phyloP scores from a whole-genome alignment of 2,329 filamentous ascomycete species.

The Penicillium fuscoglaucum region DNA sequence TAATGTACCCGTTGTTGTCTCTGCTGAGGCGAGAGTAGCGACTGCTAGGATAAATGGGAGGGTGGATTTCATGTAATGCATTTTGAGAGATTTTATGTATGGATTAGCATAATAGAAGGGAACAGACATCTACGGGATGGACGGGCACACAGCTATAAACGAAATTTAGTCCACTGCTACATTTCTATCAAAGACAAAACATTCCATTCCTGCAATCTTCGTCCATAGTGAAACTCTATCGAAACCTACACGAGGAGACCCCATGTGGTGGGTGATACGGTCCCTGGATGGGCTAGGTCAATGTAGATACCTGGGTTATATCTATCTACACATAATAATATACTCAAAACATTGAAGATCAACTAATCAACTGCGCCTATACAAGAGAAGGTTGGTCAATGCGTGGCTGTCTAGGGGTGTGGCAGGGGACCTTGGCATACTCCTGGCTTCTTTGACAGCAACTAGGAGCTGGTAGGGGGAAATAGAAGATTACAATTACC shows the following conservation, averaged over 20 bases:
- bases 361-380: neutral
- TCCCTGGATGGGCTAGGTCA: neutral
- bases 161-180: neutral
- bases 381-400: neutral
- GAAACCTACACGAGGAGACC: neutral
- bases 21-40: neutral
- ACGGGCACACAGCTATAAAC: neutral
- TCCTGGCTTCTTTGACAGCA: neutral
- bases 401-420: neutral
- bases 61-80: neutral
- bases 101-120: neutral
- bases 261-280: neutral
- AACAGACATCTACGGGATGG: neutral
- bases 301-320: neutral
- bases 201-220: constrained; percentile 1
- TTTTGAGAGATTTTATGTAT: neutral
- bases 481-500: neutral
- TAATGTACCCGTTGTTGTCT: neutral
- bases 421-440: neutral
- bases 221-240: neutral
- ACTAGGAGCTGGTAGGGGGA: neutral
- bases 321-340: too few species aligned
- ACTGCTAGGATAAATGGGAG: neutral
- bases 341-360: neutral
- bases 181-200: constrained; percentile 6